Conservation (phyloP, 371 early-diverging fungal species). For the Mucor velutinosus region DNA sequence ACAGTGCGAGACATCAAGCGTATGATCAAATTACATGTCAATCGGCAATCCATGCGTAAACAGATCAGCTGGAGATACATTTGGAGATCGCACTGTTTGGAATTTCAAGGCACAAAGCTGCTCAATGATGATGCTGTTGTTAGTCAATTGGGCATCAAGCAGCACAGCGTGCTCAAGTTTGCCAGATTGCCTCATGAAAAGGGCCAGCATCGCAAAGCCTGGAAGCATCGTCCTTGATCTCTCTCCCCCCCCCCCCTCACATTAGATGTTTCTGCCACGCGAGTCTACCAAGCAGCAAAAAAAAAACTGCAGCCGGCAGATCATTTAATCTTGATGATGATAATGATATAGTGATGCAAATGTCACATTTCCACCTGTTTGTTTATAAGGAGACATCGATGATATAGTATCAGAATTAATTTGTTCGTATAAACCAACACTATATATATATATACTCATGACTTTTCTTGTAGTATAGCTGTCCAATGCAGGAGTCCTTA, state of each 20-base stretch:
- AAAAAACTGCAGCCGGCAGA: not conserved
- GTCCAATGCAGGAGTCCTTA: not conserved
- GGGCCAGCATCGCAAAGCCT: constrained; percentile 35
- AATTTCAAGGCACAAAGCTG: constrained; percentile 22
- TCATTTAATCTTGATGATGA: not conserved
- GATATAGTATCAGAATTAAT: not conserved
- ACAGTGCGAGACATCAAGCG: constrained; percentile 40
- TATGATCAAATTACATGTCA: constrained; percentile 18
- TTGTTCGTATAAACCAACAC: not conserved
- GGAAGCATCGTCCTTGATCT: constrained; percentile 6
- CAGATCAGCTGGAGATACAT: constrained; percentile 43
- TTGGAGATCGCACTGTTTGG: constrained; percentile 41
- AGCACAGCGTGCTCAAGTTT: constrained; percentile 37
- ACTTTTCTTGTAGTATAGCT: not conserved
- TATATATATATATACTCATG: not conserved
- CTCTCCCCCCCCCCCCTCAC: too few relatives aligned
- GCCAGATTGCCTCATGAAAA: constrained; percentile 28
- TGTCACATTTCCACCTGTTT: not conserved
- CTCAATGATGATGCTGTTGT: constrained; percentile 34
- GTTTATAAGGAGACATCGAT: not conserved
- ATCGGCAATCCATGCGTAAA: constrained; percentile 2
- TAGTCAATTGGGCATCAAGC: constrained; percentile 41
- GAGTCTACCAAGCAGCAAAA: not conserved
- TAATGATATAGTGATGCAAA: not conserved
- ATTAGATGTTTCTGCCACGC: not conserved